Percentiles rank a stretch among this genome's conserved stretches.
These are phyloP conservation scores for Flaveria brownii DNA, from an alignment of 129 eudicot species.

Conservation along the genomic window DNA sequence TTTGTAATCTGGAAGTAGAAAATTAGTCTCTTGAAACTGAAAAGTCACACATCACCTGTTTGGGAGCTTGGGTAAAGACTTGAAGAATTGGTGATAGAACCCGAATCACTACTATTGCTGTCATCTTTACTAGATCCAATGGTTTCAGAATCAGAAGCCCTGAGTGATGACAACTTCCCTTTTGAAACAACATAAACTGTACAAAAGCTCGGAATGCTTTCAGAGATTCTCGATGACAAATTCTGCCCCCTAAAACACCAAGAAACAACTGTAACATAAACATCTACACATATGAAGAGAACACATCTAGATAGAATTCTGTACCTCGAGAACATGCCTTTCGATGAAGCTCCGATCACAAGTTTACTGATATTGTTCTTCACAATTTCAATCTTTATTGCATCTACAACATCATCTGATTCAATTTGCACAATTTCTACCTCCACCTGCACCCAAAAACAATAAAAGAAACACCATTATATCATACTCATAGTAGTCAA, in stretches of 20 bases:
- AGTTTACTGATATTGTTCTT: constrained; percentile 52
- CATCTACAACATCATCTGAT: constrained; percentile 66
- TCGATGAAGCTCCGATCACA: constrained; percentile 87
- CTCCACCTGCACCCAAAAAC: constrained; percentile 50
- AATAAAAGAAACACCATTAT: neutral
- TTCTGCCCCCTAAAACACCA: constrained; percentile 46
- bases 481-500: neutral
- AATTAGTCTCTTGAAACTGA: constrained; percentile 13
- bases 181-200: constrained; percentile 74
- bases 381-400: constrained; percentile 49
- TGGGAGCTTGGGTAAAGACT: constrained; percentile 47
- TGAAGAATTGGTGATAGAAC: constrained; percentile 50
- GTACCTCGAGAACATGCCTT: constrained; percentile 71
- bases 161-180: constrained; percentile 70
- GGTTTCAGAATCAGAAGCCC: constrained; percentile 68
- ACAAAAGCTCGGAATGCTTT: constrained; percentile 62
- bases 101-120: constrained; percentile 46
- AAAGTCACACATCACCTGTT: constrained; percentile 17
- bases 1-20: constrained; percentile 2
- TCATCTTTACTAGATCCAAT: constrained; percentile 40
- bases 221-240: constrained; percentile 74
- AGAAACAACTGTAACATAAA: neutral
- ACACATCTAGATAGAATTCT: neutral
- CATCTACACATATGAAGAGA: neutral
- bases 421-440: constrained; percentile 72